Base-by-base conservation (phyloP, 2,329 filamentous ascomycete species). In the Stagonosporopsis vannaccii region DNA sequence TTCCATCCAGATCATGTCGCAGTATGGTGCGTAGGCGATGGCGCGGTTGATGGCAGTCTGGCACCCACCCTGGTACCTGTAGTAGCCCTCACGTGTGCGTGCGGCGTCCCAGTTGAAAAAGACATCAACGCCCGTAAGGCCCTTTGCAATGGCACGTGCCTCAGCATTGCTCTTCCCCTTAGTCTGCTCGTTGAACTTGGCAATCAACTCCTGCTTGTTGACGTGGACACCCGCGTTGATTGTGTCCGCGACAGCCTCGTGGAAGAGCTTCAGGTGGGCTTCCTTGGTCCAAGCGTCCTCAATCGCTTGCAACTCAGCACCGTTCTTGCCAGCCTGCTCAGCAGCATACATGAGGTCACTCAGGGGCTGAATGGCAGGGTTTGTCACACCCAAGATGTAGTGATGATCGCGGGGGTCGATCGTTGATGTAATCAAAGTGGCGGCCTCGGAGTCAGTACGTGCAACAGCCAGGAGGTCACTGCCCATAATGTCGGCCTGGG, bases 1-100 rank as follows among this genome's bases (percentile, higher is more conserved):
- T 85, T 99, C 95, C 95, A 99, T 99, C 95, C 95, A 99, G 78
- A 99, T 96, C 76, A 96, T 87, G 73, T 98, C 94, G 61, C 90
- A 90, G 80, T 96, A 97, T 2, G 95, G 94, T 0, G 91, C 94
- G 74, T 96, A 98, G 6, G 94, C 92, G 56, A 96, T 81, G 30
- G 93, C 94, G 43, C 94, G 87, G 83, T 95, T 96, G 75, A 98
- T 82, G 58, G 93, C 92, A 76, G 91, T 96, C 77, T 92, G 88
- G 71, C 91, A 96, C 57, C 95, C 95, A 58, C 95, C 95, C 78
- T 91, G 85, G 75, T 97, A 89, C 60, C 95, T 85, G 83, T 97
- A 98, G 85, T 89, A 99, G 12, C 95, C 95, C 81, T 99, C 95
- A 50, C 95, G 85, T 19, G 95, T 98, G 59, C 95, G 84, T 20